Base-by-base conservation (phyloP, 257 asterid species). In the Solanum lycopersicoides region DNA sequence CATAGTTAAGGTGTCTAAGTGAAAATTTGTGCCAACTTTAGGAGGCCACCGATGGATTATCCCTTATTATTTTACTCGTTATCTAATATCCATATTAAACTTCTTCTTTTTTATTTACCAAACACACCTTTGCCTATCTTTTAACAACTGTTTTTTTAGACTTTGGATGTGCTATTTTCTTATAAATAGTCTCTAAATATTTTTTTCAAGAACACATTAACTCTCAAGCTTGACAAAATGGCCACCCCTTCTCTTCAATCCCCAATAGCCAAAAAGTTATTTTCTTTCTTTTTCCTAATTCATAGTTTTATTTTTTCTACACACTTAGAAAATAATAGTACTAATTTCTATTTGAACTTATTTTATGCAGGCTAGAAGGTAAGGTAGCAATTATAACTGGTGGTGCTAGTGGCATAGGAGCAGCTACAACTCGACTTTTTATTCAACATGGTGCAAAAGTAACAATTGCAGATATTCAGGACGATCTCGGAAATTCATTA, bases 401-500 rank as follows among this genome's bases (percentile, higher is more conserved):
- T 44, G 39, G 84, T 1, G 84, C 84, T 44, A 77, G 84, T 25
- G 84, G 84, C 3, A 77, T 77, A 25, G 84, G 84, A 44, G 41
- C 25, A 44, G 41, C 39, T 4, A 77, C 84, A 2, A 0, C 65
- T 79, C 44, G 25, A 15, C 65, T 25, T 44, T 79, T 79, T 79
- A 7, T 79, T 79, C 25, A 25, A 79, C 84, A 79, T 44, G 84
- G 84, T 79, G 84, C 84, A 44, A 44, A 45, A 1, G 84, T 79
- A 3, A 2, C 16, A 25, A 44, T 79, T 45, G 84, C 41, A 2
- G 65, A 79, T 1, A 44, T 79, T 44, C 84, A 79, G 2, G 39
- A 79, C 8, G 16, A 20, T 0, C 50, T 83, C 1, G 86, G 14
- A 53, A 53, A 14, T 10, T 56, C 50, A 4, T 18, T 56, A 32